Evolutionary conservation across 2,329 filamentous ascomycete species (phyloP).

Genomic region (Colletotrichum camelliae): DNA sequence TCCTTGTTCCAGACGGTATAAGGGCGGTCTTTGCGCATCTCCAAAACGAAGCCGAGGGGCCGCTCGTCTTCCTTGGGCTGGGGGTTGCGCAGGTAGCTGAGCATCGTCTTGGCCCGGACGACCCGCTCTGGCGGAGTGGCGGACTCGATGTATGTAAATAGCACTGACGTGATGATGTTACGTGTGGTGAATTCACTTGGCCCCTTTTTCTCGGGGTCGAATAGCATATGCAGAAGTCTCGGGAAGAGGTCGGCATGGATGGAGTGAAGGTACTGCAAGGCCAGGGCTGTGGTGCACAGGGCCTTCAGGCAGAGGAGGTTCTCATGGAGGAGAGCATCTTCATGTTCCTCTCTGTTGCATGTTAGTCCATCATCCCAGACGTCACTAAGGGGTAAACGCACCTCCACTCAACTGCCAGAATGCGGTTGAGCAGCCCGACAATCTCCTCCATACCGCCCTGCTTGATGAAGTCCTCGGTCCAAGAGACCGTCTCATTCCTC

Average conservation of each 20-base stretch:
- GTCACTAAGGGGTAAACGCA: slow-evolving; percentile 46
- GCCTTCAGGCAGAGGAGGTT: slow-evolving; percentile 92
- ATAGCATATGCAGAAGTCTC: slow-evolving; percentile 84
- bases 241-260: slow-evolving; percentile 86
- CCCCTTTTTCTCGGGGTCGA: slow-evolving; percentile 97
- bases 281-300: slow-evolving; percentile 88
- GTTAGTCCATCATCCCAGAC: slow-evolving; percentile 29
- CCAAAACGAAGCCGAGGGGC: slow-evolving; percentile 84
- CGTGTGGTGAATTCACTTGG: slow-evolving; percentile 96
- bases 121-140: slow-evolving; percentile 67
- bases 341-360: slow-evolving; percentile 81
- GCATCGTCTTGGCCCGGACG: slow-evolving; percentile 72
- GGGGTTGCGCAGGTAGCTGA: slow-evolving; percentile 82
- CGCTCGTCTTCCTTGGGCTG: slow-evolving; percentile 75
- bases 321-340: slow-evolving; percentile 91
- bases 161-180: slow-evolving; percentile 84
- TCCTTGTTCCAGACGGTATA: slow-evolving; percentile 97
- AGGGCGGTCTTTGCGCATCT: slow-evolving; percentile 85
- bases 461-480: slow-evolving; percentile 91
- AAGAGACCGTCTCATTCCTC: slow-evolving; percentile 92
- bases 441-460: slow-evolving; percentile 94
- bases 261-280: slow-evolving; percentile 79
- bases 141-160: slow-evolving; percentile 86
- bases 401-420: slow-evolving; percentile 96
- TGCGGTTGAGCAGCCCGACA: slow-evolving; percentile 84